A percentile compares a stretch with the other conserved stretches of the same genome.
phyloP scores from a whole-genome alignment of 208 protist species.

The Leishmania mexicana region DNA sequence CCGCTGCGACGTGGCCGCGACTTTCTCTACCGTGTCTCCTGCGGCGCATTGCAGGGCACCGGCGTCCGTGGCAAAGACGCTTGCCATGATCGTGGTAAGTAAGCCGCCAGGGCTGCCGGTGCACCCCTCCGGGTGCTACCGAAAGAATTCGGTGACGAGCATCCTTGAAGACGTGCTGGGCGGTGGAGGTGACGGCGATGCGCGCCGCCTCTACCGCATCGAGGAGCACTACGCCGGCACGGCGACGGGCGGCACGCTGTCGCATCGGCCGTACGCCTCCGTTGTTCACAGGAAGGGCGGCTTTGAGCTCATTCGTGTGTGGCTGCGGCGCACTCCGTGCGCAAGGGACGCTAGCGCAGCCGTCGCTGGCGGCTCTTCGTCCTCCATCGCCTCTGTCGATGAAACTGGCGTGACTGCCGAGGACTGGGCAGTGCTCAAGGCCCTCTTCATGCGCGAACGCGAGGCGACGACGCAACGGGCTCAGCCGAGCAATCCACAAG shows the following conservation, averaged over 20 bases:
- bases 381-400: neutral
- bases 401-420: constrained; percentile 29
- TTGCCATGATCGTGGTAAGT: constrained; percentile 56
- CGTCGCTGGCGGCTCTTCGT: neutral
- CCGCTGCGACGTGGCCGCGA: constrained; percentile 38
- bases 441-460: neutral
- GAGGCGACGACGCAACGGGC: neutral
- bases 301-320: constrained; percentile 80
- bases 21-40: neutral
- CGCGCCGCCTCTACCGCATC: constrained; percentile 4
- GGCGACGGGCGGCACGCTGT: neutral
- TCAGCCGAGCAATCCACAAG: neutral
- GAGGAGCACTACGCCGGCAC: constrained; percentile 17
- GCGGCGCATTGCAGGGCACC: neutral
- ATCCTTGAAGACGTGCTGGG: constrained; percentile 89
- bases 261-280: constrained; percentile 34
- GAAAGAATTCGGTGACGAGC: constrained; percentile 92
- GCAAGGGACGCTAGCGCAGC: neutral
- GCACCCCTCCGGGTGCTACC: constrained; percentile 91
- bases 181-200: constrained; percentile 28
- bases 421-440: constrained; percentile 42
- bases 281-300: constrained; percentile 44
- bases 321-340: constrained; percentile 17
- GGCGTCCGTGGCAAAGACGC: constrained; percentile 42
- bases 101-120: constrained; percentile 83